Evolutionary conservation across 495 filamentous ascomycete species (phyloP).

Genomic region (Neurospora tetraspora): DNA sequence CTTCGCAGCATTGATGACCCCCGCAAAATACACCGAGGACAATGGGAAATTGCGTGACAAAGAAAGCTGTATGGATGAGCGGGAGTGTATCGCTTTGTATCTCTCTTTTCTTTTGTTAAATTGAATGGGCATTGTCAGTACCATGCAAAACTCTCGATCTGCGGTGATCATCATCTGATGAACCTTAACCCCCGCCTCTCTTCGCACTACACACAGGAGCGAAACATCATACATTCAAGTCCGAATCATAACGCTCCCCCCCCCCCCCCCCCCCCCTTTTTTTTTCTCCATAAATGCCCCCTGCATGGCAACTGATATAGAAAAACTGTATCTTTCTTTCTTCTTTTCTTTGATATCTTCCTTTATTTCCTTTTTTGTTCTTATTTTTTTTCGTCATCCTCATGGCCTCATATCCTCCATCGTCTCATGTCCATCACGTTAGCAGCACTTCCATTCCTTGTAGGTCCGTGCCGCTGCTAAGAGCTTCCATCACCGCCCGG

Average conservation of each 20-base stretch:
- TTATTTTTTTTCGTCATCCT: background rate
- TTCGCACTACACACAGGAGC: no score
- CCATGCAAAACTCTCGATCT: no score
- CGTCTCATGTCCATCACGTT: background rate
- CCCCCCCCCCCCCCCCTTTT: no score
- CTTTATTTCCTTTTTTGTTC: background rate
- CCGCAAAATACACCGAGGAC: background rate
- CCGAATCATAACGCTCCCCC: no score
- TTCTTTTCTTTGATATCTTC: no score
- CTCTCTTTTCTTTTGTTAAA: background rate
- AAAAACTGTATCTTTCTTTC: no score
- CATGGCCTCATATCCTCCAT: background rate
- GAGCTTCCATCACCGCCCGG: background rate
- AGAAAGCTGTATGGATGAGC: background rate
- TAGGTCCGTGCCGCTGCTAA: background rate
- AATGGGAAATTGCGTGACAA: background rate
- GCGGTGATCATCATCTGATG: background rate
- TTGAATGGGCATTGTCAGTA: background rate
- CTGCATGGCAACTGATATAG: no score
- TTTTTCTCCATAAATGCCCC: no score
- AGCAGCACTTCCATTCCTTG: background rate
- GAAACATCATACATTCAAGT: no score
- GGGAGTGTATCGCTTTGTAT: background rate
- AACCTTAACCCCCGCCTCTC: no score
- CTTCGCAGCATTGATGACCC: no score